Percentiles rank a stretch among this genome's conserved stretches.
These are phyloP conservation scores for Plasmodium gallinaceum DNA, from an alignment of 169 alveolate genomes.

Conservation along the genomic window DNA sequence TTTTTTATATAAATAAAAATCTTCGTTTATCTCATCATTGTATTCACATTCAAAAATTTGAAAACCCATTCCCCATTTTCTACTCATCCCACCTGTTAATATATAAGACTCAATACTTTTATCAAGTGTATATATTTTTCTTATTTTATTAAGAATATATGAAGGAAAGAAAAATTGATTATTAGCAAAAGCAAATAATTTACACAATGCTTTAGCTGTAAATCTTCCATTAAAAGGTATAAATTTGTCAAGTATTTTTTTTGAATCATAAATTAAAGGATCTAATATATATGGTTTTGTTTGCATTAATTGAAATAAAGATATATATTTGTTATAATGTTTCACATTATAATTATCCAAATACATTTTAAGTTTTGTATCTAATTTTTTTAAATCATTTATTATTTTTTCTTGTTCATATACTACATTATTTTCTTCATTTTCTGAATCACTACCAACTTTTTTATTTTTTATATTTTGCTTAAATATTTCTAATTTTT, in stretches of 20 bases:
- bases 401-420: not conserved
- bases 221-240: slow-evolving; percentile 80
- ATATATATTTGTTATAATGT: slow-evolving; percentile 62
- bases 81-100: slow-evolving; percentile 79
- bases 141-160: slow-evolving; percentile 33
- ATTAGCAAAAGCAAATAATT: slow-evolving; percentile 62
- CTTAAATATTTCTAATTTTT: slow-evolving; percentile 30
- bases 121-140: slow-evolving; percentile 66
- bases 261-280: slow-evolving; percentile 79
- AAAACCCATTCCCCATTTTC: slow-evolving; percentile 82
- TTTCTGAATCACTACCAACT: slow-evolving; percentile 1
- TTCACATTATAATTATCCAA: slow-evolving; percentile 38
- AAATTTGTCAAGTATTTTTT: slow-evolving; percentile 78
- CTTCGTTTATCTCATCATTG: slow-evolving; percentile 44
- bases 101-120: slow-evolving; percentile 78
- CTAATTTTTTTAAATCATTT: slow-evolving; percentile 16
- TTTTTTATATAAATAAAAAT: slow-evolving; percentile 24
- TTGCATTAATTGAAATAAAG: slow-evolving; percentile 72
- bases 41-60: slow-evolving; percentile 81
- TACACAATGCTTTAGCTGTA: slow-evolving; percentile 79
- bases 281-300: slow-evolving; percentile 79
- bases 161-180: slow-evolving; percentile 75
- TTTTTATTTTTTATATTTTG: slow-evolving; percentile 1
- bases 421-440: not conserved
- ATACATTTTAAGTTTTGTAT: slow-evolving; percentile 45